Evolutionary conservation across 441 rosid species (phyloP).

Genomic region (Corymbia citriodora): DNA sequence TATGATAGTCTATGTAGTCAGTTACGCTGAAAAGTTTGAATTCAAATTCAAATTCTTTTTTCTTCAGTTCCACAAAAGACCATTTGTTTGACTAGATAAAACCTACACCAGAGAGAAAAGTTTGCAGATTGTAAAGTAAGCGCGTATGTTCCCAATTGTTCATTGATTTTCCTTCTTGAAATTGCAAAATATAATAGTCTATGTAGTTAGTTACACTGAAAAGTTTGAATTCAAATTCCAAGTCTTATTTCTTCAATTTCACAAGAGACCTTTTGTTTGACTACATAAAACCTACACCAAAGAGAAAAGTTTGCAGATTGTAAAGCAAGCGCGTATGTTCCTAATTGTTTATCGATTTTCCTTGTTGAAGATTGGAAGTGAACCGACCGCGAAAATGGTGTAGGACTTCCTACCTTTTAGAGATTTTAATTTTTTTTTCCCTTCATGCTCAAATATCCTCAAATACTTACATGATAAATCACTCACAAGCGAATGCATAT

Average conservation of each 20-base stretch:
- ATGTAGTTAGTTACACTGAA: background rate
- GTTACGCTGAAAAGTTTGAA: background rate
- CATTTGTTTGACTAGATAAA: no score
- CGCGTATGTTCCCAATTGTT: no score
- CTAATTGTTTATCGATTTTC: background rate
- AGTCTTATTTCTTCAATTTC: background rate
- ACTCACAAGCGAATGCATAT: background rate
- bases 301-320: background rate
- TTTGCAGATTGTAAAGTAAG: no score
- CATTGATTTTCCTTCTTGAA: no score
- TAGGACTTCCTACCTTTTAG: background rate
- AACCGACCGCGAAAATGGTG: background rate
- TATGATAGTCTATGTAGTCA: background rate
- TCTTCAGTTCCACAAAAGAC: no score
- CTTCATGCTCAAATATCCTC: background rate
- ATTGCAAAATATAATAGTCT: no score
- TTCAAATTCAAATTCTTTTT: background rate
- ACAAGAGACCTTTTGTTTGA: background rate
- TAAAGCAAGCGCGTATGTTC: background rate
- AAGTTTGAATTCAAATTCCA: background rate
- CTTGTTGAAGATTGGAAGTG: background rate
- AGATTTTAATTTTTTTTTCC: background rate
- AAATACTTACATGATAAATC: background rate
- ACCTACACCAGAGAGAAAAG: no score
- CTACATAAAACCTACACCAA: accelerated